phyloP scores from a whole-genome alignment of 768 basidiomycete species.

The Suillus subaureus region DNA sequence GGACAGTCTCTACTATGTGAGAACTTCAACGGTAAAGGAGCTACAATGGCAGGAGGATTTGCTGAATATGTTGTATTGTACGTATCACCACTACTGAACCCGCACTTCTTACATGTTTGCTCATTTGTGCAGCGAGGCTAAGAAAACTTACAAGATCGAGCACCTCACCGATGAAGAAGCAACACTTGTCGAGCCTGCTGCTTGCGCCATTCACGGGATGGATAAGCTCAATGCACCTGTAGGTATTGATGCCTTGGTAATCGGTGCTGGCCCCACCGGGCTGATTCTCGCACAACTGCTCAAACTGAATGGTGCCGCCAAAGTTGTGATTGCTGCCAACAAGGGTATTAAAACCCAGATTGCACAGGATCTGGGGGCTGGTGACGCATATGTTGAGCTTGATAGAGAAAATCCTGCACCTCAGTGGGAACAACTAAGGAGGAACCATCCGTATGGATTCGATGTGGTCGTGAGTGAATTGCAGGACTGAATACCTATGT shows the following conservation, averaged over 20 bases:
- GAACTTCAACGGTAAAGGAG: conserved; percentile 40
- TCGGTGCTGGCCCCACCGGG: conserved; percentile 47
- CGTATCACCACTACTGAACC: conserved; percentile 14
- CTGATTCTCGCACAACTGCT: conserved; percentile 45
- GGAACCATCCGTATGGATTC: conserved; percentile 47
- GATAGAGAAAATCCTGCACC: conserved; percentile 36
- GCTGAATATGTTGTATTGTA: conserved; percentile 44
- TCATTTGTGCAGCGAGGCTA: conserved; percentile 25
- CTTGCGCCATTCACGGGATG: conserved; percentile 47
- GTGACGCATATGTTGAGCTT: conserved; percentile 44
- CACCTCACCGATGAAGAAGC: conserved; percentile 46
- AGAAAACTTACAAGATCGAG: conserved; percentile 43
- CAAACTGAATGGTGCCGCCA: conserved; percentile 27
- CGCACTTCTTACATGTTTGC: neutral
- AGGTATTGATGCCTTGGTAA: conserved; percentile 42
- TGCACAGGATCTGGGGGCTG: conserved; percentile 41
- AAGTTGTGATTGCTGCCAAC: conserved; percentile 35
- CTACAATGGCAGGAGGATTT: conserved; percentile 42
- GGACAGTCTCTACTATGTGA: conserved; percentile 42
- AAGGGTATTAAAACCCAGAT: conserved; percentile 45
- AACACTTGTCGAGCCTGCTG: conserved; percentile 43
- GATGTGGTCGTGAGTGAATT: conserved; percentile 38
- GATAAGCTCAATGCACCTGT: conserved; percentile 44
- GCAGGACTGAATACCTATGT: neutral
- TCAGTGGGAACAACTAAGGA: conserved; percentile 43